Percentiles rank a stretch among this genome's conserved stretches.
Evolutionary conservation across 495 filamentous ascomycete species (phyloP).

Genomic region (Neurospora sp.): DNA sequence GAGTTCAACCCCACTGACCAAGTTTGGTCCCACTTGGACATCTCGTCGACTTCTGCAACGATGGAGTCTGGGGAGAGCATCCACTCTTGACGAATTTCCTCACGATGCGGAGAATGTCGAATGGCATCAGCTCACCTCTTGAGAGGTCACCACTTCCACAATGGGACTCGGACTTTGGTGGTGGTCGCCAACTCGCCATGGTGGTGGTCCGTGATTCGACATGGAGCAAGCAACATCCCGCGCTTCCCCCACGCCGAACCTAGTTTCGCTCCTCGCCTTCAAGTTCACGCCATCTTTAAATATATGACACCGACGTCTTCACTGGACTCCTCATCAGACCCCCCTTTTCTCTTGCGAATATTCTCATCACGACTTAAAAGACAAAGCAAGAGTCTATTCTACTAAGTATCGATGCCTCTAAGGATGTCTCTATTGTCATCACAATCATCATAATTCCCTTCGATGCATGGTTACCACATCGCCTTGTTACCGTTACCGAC

Average conservation of each 20-base stretch:
- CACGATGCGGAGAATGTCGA: background rate
- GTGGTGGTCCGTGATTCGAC: slow-evolving; percentile 11
- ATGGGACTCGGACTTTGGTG: background rate
- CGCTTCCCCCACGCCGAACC: slow-evolving; percentile 25
- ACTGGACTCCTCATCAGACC: background rate
- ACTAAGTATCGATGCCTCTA: background rate
- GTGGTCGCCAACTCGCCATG: background rate
- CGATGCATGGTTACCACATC: background rate
- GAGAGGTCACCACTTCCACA: background rate
- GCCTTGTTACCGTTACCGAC: background rate
- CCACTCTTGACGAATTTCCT: background rate
- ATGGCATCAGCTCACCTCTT: background rate
- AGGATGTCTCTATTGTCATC: background rate
- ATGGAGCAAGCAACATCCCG: slow-evolving; percentile 19
- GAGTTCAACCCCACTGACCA: background rate
- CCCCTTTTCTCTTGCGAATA: background rate
- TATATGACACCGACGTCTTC: slow-evolving; percentile 9
- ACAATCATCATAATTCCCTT: background rate
- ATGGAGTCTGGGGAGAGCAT: background rate
- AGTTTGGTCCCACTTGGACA: background rate
- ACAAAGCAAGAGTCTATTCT: background rate
- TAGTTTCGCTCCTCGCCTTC: slow-evolving; percentile 4
- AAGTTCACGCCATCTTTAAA: slow-evolving; percentile 17
- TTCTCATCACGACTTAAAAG: background rate
- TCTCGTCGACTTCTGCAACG: background rate